A percentile compares a stretch with the other conserved stretches of the same genome.
Evolutionary conservation across 805 yeast genomes (phyloP).

Genomic region (Pichia cephalocereana): DNA sequence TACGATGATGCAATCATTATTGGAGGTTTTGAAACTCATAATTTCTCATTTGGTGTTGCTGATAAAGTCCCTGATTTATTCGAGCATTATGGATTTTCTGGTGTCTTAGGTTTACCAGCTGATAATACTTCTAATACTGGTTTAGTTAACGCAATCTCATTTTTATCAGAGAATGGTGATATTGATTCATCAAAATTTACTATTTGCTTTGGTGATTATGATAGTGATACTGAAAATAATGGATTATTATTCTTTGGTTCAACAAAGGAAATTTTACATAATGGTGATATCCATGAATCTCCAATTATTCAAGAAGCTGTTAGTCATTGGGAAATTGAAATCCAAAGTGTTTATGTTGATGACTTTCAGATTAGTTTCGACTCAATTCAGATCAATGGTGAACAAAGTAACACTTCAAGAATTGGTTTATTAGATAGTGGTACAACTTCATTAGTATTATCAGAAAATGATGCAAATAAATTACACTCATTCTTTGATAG

Average conservation of each 20-base stretch:
- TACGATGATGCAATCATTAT: slow-evolving; percentile 28
- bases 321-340: slow-evolving; percentile 44
- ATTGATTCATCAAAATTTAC: slow-evolving; percentile 35
- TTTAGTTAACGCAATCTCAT: slow-evolving; percentile 33
- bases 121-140: slow-evolving; percentile 27
- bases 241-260: slow-evolving; percentile 40
- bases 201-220: slow-evolving; percentile 32
- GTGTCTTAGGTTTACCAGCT: slow-evolving; percentile 53
- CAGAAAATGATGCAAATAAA: slow-evolving; percentile 43
- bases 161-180: slow-evolving; percentile 25
- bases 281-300: slow-evolving; percentile 33
- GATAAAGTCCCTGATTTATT: slow-evolving; percentile 44
- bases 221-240: slow-evolving; percentile 19
- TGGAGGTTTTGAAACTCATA: slow-evolving; percentile 28
- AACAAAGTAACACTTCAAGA: slow-evolving; percentile 21
- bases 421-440: slow-evolving; percentile 55
- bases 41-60: slow-evolving; percentile 48
- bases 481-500: slow-evolving; percentile 43
- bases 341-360: slow-evolving; percentile 31
- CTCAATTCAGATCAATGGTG: slow-evolving; percentile 14
- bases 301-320: slow-evolving; percentile 24
- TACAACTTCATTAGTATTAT: slow-evolving; percentile 51
- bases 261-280: slow-evolving; percentile 28
- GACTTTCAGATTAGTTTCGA: slow-evolving; percentile 26
- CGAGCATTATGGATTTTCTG: slow-evolving; percentile 43